These are phyloP conservation scores for Suhomyces kunorum DNA, from an alignment of 1,139 yeast species.

Conservation along the genomic window DNA sequence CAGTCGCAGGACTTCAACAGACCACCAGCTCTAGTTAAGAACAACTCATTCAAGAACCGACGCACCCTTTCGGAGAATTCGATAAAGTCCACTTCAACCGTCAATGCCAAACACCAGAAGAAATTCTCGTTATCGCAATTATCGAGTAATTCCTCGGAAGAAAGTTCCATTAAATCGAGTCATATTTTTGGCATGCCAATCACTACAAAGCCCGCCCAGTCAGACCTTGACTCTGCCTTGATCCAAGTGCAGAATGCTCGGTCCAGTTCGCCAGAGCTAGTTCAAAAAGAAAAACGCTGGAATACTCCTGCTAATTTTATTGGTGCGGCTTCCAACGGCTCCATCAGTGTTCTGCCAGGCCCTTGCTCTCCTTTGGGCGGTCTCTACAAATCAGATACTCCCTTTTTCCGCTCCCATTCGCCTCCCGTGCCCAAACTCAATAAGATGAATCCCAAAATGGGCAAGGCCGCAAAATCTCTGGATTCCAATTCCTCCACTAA, in stretches of 20 bases:
- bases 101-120: constrained; percentile 25
- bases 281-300: constrained; percentile 20
- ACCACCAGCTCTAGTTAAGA: constrained; percentile 11
- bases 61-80: constrained; percentile 42
- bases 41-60: constrained; percentile 39
- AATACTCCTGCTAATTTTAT: constrained; percentile 12
- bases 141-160: constrained; percentile 45
- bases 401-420: constrained; percentile 31
- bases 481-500: background rate
- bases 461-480: constrained; percentile 16
- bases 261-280: constrained; percentile 24
- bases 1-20: constrained; percentile 26
- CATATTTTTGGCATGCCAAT: constrained; percentile 20
- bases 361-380: constrained; percentile 4
- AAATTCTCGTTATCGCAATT: constrained; percentile 36
- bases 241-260: constrained; percentile 18
- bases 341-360: background rate
- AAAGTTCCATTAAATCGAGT: constrained; percentile 24
- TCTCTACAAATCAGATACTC: constrained; percentile 12
- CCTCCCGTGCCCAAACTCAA: constrained; percentile 37
- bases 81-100: constrained; percentile 35
- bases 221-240: constrained; percentile 13
- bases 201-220: constrained; percentile 15
- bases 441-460: constrained; percentile 16
- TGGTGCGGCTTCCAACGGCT: constrained; percentile 4